Conservation (phyloP, 2,329 filamentous ascomycete genomes). For the Elsinoe batatas region DNA sequence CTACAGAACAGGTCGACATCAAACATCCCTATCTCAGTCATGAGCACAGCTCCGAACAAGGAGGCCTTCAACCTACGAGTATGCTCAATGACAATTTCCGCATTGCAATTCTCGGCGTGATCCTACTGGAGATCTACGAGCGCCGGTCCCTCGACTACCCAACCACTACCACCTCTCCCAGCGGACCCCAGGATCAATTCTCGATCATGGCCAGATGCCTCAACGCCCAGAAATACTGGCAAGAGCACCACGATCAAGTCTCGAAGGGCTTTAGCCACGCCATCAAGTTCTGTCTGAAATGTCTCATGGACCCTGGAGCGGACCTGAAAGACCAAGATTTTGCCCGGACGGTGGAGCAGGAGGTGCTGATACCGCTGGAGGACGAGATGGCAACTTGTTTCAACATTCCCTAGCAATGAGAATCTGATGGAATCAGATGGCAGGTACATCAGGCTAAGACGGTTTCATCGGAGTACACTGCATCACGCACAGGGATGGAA, state of each 20-base stretch:
- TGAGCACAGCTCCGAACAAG: neutral
- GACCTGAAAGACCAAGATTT: neutral
- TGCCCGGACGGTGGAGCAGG: neutral
- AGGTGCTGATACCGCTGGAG: neutral
- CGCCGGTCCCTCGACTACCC: neutral
- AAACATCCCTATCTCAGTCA: neutral
- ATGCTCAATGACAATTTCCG: neutral
- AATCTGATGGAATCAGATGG: too few species aligned
- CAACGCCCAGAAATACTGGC: neutral
- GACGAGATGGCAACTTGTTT: neutral
- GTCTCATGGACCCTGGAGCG: neutral
- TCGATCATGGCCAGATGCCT: neutral
- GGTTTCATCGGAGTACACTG: too few species aligned
- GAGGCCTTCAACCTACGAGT: neutral
- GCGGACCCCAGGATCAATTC: neutral
- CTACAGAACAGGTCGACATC: neutral
- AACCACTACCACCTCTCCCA: neutral
- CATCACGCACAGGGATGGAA: too few species aligned
- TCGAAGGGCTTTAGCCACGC: neutral
- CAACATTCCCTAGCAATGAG: neutral
- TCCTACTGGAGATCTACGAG: neutral
- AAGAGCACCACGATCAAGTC: neutral
- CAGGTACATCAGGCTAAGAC: too few species aligned
- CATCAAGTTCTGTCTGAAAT: neutral
- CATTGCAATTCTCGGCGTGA: neutral